phyloP scores from a whole-genome alignment of 106 monocot species.

The Dioscorea alata region DNA sequence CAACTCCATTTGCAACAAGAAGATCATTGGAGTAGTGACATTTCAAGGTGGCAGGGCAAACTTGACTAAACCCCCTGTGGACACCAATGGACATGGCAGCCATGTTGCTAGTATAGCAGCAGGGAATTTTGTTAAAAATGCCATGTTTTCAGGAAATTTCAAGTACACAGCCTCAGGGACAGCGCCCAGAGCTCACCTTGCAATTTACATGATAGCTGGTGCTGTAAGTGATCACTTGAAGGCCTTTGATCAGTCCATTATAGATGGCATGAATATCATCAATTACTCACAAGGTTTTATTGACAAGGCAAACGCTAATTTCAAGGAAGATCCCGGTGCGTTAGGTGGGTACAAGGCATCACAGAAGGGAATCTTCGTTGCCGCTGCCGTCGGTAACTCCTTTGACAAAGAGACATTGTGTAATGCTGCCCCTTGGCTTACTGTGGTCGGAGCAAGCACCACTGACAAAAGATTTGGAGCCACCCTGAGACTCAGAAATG shows the following conservation, averaged over 20 bases:
- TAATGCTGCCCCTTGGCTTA: too few species aligned
- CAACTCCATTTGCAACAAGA: slow-evolving; percentile 2
- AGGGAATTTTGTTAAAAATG: slow-evolving; percentile 13
- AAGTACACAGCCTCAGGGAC: slow-evolving; percentile 11
- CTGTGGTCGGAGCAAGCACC: too few species aligned
- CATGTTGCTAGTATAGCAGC: slow-evolving; percentile 23
- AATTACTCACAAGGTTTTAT: too few species aligned
- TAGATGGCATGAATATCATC: background rate
- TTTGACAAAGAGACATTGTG: too few species aligned
- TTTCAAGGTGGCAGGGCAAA: background rate
- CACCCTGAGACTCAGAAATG: too few species aligned
- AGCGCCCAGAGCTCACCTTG: slow-evolving; percentile 20
- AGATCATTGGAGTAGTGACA: background rate
- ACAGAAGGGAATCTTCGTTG: background rate
- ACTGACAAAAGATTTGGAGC: too few species aligned
- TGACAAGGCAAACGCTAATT: too few species aligned
- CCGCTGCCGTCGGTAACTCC: too few species aligned
- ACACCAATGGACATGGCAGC: slow-evolving; percentile 17
- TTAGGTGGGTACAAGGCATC: background rate
- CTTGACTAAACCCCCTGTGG: background rate
- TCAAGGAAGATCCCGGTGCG: too few species aligned
- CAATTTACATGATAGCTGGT: slow-evolving; percentile 17
- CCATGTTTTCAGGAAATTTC: slow-evolving; percentile 6
- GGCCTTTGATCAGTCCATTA: slow-evolving; percentile 12
- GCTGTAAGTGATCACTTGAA: background rate